phyloP scores from a whole-genome alignment of 2,329 filamentous ascomycete genomes.

The Plectosphaerella sp. region DNA sequence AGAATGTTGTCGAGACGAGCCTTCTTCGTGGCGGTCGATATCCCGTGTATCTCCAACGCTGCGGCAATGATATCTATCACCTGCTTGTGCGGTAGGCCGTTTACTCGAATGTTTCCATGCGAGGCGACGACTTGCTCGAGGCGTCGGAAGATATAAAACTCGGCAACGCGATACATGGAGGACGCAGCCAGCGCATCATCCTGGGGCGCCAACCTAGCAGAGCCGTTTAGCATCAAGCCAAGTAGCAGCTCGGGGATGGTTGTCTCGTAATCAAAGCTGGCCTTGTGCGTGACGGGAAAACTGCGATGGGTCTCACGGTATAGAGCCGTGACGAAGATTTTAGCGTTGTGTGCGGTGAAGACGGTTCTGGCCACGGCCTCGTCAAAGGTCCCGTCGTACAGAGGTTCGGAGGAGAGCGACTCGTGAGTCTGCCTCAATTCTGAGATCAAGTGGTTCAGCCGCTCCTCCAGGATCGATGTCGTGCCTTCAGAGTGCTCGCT shows the following conservation, averaged over 20 bases:
- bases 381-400: slow-evolving; percentile 11
- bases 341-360: slow-evolving; percentile 14
- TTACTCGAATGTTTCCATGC: not conserved
- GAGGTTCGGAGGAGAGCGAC: slow-evolving; percentile 7
- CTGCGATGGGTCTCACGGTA: slow-evolving; percentile 20
- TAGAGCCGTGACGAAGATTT: slow-evolving; percentile 14
- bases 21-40: not conserved
- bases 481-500: not conserved
- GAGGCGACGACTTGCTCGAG: slow-evolving; percentile 4
- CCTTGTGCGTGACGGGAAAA: slow-evolving; percentile 20
- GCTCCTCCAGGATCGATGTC: not conserved
- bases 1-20: slow-evolving; percentile 11
- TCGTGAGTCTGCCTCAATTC: slow-evolving; percentile 10
- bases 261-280: slow-evolving; percentile 14
- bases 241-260: slow-evolving; percentile 11
- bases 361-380: slow-evolving; percentile 8
- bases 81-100: slow-evolving; percentile 3
- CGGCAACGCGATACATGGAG: slow-evolving; percentile 8
- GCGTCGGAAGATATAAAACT: slow-evolving; percentile 14
- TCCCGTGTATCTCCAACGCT: slow-evolving; percentile 15
- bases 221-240: slow-evolving; percentile 12
- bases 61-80: slow-evolving; percentile 17
- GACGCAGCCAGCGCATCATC: slow-evolving; percentile 12
- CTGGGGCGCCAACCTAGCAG: slow-evolving; percentile 11
- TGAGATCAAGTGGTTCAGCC: slow-evolving; percentile 6